Conservation (phyloP, 2,329 filamentous ascomycete species). For the Neofusicoccum parvum region DNA sequence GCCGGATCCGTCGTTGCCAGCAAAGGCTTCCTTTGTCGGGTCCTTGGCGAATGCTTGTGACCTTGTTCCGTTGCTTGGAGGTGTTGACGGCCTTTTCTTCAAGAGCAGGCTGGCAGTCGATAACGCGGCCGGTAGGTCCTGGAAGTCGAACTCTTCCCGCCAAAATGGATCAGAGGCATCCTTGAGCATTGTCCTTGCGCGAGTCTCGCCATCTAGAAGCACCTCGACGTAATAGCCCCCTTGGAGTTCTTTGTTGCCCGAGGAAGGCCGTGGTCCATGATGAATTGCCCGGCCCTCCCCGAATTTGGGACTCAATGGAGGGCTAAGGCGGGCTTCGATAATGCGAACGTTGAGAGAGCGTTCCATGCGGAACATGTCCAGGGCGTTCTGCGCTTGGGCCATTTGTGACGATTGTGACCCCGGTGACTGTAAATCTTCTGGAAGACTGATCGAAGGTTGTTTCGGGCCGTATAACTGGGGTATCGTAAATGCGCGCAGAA, state of each 20-base stretch:
- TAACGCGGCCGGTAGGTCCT: slow-evolving; percentile 69
- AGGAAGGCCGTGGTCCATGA: slow-evolving; percentile 31
- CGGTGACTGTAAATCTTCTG: slow-evolving; percentile 37
- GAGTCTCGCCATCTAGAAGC: slow-evolving; percentile 75
- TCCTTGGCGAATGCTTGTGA: slow-evolving; percentile 34
- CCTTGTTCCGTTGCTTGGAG: slow-evolving; percentile 1
- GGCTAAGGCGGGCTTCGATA: slow-evolving; percentile 61
- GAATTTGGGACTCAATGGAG: slow-evolving; percentile 41
- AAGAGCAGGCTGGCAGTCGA: slow-evolving; percentile 71
- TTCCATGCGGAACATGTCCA: slow-evolving; percentile 69
- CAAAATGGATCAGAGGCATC: slow-evolving; percentile 77
- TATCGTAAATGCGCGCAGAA: slow-evolving; percentile 86
- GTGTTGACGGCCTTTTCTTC: slow-evolving; percentile 58
- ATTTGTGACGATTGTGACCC: slow-evolving; percentile 34
- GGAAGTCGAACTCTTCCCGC: slow-evolving; percentile 79
- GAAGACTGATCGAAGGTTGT: slow-evolving; percentile 47
- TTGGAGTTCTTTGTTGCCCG: slow-evolving; percentile 26
- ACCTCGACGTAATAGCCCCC: slow-evolving; percentile 81
- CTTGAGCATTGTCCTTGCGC: slow-evolving; percentile 74
- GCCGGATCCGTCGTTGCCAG: slow-evolving; percentile 33
- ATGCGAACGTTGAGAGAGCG: slow-evolving; percentile 61
- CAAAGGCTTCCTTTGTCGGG: slow-evolving; percentile 35
- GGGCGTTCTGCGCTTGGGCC: slow-evolving; percentile 38
- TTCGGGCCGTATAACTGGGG: slow-evolving; percentile 84
- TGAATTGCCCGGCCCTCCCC: slow-evolving; percentile 22